phyloP scores from a whole-genome alignment of 1,139 yeast species.

The Lodderomyces beijingensis region DNA sequence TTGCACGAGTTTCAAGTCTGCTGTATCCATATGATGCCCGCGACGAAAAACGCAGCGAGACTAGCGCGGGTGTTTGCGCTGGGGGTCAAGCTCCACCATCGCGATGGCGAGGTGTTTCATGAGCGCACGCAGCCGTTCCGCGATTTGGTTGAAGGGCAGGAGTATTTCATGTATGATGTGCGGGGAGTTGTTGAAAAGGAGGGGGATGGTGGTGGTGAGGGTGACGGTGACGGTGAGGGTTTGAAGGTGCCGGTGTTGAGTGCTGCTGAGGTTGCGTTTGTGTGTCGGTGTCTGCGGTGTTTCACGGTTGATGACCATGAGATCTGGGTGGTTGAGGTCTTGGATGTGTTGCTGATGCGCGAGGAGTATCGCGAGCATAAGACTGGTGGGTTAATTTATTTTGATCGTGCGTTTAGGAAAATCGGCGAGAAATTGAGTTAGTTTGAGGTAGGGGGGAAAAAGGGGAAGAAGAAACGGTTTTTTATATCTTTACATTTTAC shows the following conservation, averaged over 20 bases:
- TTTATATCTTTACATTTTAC: too few species aligned
- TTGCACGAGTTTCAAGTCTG: constrained; percentile 50
- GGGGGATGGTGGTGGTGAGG: constrained; percentile 14
- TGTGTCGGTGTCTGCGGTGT: constrained; percentile 55
- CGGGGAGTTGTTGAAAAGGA: background rate
- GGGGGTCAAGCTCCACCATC: background rate
- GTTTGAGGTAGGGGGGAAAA: too few species aligned
- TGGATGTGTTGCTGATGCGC: constrained; percentile 41
- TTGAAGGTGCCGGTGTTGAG: constrained; percentile 54
- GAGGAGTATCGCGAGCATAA: constrained; percentile 11
- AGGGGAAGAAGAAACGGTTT: too few species aligned
- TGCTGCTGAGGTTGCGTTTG: constrained; percentile 57
- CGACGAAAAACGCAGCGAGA: constrained; percentile 46
- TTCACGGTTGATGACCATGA: constrained; percentile 75
- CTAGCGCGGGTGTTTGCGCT: constrained; percentile 56
- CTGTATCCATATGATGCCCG: constrained; percentile 75
- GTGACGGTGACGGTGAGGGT: constrained; percentile 12
- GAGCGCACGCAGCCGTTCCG: constrained; percentile 52
- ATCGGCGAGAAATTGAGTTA: too few species aligned
- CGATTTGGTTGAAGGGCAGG: constrained; percentile 15
- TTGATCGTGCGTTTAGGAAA: constrained; percentile 54
- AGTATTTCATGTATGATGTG: constrained; percentile 14
- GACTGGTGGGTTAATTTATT: constrained; percentile 64
- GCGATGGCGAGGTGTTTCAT: constrained; percentile 39
- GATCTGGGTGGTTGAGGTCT: constrained; percentile 75